Conservation (phyloP, 345 rosid species). For the Heritiera littoralis region DNA sequence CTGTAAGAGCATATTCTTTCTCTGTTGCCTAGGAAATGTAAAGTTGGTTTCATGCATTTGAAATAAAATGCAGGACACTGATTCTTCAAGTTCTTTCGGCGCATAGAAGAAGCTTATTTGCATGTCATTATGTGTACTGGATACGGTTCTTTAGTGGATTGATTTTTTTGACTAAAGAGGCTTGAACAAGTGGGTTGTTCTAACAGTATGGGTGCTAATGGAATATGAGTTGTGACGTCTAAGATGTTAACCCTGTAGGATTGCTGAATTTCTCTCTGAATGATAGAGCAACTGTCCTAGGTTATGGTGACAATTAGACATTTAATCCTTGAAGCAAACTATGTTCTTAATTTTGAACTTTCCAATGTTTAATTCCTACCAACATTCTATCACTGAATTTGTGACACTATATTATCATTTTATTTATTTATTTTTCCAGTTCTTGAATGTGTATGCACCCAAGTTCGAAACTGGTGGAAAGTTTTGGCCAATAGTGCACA, state of each 20-base stretch:
- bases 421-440: constrained; percentile 48
- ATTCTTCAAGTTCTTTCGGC: no score
- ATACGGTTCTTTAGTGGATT: no score
- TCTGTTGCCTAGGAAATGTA: no score
- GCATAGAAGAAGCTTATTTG: no score
- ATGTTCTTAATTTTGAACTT: background rate
- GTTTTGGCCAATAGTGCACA: constrained; percentile 85
- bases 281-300: background rate
- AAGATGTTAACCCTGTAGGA: background rate
- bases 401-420: constrained; percentile 4
- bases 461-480: constrained; percentile 73
- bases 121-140: no score
- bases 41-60: no score
- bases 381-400: constrained; percentile 10
- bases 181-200: no score
- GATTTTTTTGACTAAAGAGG: no score
- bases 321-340: background rate
- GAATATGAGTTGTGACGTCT: background rate
- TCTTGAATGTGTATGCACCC: constrained; percentile 69
- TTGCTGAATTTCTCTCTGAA: background rate
- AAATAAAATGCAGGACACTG: no score
- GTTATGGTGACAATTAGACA: background rate
- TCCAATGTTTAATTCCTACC: constrained; percentile 19
- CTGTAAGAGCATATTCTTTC: no score
- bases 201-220: background rate